Conservation (phyloP, 208 protist species). For the Wallacemonas sp. region DNA sequence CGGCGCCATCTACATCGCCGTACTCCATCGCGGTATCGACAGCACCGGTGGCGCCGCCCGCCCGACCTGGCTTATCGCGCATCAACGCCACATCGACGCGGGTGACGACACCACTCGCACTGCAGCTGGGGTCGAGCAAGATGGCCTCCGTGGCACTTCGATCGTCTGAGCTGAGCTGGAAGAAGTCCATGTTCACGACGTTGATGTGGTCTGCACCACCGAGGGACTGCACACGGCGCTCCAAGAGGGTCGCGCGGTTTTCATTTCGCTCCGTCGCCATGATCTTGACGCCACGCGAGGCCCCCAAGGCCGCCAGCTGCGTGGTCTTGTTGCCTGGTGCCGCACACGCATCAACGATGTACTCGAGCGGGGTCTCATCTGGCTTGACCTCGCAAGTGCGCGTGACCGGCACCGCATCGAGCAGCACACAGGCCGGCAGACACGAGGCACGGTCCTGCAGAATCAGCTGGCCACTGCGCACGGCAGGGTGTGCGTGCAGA, state of each 20-base stretch:
- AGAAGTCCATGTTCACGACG: conserved; percentile 86
- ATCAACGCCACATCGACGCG: conserved; percentile 80
- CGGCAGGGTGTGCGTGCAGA: conserved; percentile 83
- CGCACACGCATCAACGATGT: conserved; percentile 90
- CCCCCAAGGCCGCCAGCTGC: conserved; percentile 78
- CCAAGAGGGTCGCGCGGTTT: conserved; percentile 63
- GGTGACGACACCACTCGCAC: conserved; percentile 85
- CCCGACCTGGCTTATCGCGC: conserved; percentile 26
- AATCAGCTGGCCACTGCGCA: conserved; percentile 83
- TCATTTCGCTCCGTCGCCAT: conserved; percentile 88
- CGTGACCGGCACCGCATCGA: conserved; percentile 62
- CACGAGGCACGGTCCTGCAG: conserved; percentile 92
- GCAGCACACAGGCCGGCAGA: conserved; percentile 84
- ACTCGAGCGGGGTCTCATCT: conserved; percentile 52
- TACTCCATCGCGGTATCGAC: not conserved
- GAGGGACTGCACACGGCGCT: conserved; percentile 61
- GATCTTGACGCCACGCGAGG: conserved; percentile 59
- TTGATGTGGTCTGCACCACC: conserved; percentile 78
- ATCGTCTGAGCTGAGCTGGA: conserved; percentile 74
- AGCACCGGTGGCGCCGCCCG: not conserved
- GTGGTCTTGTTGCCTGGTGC: conserved; percentile 94
- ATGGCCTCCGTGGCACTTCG: conserved; percentile 78
- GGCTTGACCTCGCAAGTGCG: not conserved
- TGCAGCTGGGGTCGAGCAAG: conserved; percentile 92
- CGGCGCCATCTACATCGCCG: conserved; percentile 13